Evolutionary conservation across 371 early-diverging fungal genomes (phyloP), one percentile per base, ranked within the genome.

Genomic region (Mortierella sp.): DNA sequence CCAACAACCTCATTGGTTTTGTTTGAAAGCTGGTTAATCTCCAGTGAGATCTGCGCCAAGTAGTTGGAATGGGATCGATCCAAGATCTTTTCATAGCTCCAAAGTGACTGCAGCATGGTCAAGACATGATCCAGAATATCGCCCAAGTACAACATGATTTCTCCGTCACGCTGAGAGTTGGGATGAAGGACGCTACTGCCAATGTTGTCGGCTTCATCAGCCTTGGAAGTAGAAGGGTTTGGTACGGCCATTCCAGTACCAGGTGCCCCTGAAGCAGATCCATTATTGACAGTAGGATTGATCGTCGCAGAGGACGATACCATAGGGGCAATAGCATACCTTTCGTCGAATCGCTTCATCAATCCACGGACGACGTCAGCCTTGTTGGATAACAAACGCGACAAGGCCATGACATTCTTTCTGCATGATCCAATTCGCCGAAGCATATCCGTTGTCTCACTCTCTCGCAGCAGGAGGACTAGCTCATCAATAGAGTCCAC

Each of bases 21-120:
- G 78, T 96, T 96, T 37, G 94, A 94, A 4, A 96, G 89, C 70
- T 95, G 94, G 10, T 97, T 98, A 76, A 98, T 92, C 79, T 98
- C 98, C 43, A 98, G 94, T 3, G 92, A 92, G 39, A 98, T 97
- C 65, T 96, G 96, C 1, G 98, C 99, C 57, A 98, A 81, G 64
- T 98, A 98, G 66, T 97, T 98, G 14, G 93, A 89, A 74, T 98
- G 98, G 0, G 96, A 89, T 22, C 98, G 83, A 2, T 92, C 91
- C 4, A 98, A 85, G 25, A 96, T 93, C 63, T 91, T 93, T 77
- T 98, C 97, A 63, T 93, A 95, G 58, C 97, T 96, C 37, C 85
- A 82, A 7, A 96, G 82, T 27, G 92, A 95, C 69, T 95, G 93
- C 2, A 92, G 74, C 94, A 97, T 96, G 12, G 97, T 95, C 55